Evolutionary conservation across 1,284 basidiomycete species (phyloP).

Genomic region (Hypsizygus ulmarius): DNA sequence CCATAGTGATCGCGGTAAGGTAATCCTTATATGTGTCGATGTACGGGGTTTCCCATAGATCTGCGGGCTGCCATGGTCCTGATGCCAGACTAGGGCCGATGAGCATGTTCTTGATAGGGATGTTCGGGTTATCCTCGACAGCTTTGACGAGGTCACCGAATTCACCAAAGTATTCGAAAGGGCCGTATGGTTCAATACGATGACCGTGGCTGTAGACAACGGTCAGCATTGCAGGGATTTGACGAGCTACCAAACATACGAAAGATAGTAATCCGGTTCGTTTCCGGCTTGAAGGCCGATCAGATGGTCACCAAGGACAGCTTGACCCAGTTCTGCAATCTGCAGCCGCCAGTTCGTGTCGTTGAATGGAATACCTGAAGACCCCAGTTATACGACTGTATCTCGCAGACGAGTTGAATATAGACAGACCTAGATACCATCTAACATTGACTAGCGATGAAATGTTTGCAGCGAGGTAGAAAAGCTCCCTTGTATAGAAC

Average conservation of each 20-base stretch:
- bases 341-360: conserved; percentile 50
- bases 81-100: conserved; percentile 60
- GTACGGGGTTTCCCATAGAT: conserved; percentile 59
- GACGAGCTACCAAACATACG: conserved; percentile 20
- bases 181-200: conserved; percentile 14
- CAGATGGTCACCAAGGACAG: conserved; percentile 55
- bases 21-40: conserved; percentile 44
- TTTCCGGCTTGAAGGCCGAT: conserved; percentile 64
- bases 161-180: conserved; percentile 36
- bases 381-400: conserved; percentile 23
- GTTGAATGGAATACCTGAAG: conserved; percentile 49
- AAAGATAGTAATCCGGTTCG: conserved; percentile 66
- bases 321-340: conserved; percentile 45
- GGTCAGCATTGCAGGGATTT: neutral
- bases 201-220: conserved; percentile 12
- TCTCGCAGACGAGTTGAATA: neutral
- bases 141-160: conserved; percentile 19
- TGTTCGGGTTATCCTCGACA: conserved; percentile 31
- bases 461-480: conserved; percentile 59
- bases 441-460: conserved; percentile 50
- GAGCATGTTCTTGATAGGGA: conserved; percentile 47
- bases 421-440: conserved; percentile 56
- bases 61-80: conserved; percentile 49
- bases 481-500: conserved; percentile 52
- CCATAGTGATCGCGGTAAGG: conserved; percentile 50